phyloP scores from a whole-genome alignment of 805 yeast genomes.

The Starmerella ratchasimensis region DNA sequence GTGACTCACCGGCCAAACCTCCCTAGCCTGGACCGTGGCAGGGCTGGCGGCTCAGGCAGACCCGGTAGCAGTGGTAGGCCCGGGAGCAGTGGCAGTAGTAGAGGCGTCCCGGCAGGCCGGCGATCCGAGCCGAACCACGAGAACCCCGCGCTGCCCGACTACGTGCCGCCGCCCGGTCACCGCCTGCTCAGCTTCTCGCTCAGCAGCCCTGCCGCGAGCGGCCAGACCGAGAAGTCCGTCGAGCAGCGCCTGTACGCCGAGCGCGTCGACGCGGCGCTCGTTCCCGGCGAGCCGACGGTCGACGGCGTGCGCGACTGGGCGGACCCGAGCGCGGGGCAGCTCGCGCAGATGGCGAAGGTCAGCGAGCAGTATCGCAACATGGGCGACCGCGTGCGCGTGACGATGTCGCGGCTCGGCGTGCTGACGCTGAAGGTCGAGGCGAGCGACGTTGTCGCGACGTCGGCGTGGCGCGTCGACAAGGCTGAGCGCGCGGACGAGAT shows the following conservation, averaged over 20 bases:
- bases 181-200: slow-evolving; percentile 11
- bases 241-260: slow-evolving; percentile 47
- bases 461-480: slow-evolving; percentile 21
- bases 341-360: slow-evolving; percentile 28
- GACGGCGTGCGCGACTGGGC: slow-evolving; percentile 44
- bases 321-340: slow-evolving; percentile 17
- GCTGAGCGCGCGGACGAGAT: slow-evolving; percentile 11
- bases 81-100: no score
- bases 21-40: slow-evolving; percentile 22
- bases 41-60: neutral
- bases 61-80: no score
- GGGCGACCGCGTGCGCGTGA: slow-evolving; percentile 17
- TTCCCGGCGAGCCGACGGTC: slow-evolving; percentile 36
- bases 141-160: slow-evolving; percentile 5
- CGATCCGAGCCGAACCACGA: neutral
- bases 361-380: slow-evolving; percentile 25
- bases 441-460: slow-evolving; percentile 21
- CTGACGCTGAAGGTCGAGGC: slow-evolving; percentile 19
- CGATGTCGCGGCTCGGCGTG: slow-evolving; percentile 17
- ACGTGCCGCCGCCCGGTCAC: slow-evolving; percentile 1
- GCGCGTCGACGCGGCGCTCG: slow-evolving; percentile 41
- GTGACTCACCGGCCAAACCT: slow-evolving; percentile 21
- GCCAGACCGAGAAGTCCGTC: slow-evolving; percentile 18
- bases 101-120: no score
- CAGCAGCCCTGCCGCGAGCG: slow-evolving; percentile 47